Evolutionary conservation across 2,329 filamentous ascomycete genomes (phyloP), one percentile per base, ranked within the genome.

Genomic region (Cercospora brassicicola): DNA sequence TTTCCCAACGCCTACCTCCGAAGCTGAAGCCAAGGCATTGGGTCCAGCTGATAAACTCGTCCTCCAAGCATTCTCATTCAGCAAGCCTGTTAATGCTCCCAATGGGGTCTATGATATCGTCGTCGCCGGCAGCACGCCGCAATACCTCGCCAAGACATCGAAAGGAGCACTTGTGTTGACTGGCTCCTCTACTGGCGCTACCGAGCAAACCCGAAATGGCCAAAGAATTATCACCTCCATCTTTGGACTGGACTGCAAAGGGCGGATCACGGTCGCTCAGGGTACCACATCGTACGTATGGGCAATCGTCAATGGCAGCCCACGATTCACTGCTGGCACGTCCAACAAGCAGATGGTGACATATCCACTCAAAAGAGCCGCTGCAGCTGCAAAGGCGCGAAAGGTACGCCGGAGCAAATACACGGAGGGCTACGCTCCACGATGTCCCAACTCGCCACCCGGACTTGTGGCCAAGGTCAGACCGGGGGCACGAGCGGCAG

Each of bases 61-160:
- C 11, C 26, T 67, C 2, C 53, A 60, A 10, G 31, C 55, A 3
- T 69, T 61, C 64, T 61, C 28, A 9, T 67, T 69, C 39, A 23
- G 60, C 31, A 66, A 64, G 31, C 33, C 64, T 2, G 48, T 20
- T 8, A 53, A 53, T 53, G 48, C 48, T 7, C 33, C 60, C n/a
- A 13, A 28, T 28, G 53, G 60, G 4, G 13, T 59, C 11, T 69
- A 67, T 39, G 67, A 69, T n/a, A 59, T 69, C 23, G 59, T 69
- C 9, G 5, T 64, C 9, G 64, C 23, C 3, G 64, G 51, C 15
- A 48, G 15, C 28, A 57, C 59, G 20, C 59, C 59, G 4, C 53
- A 56, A 15, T 67, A 69, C 23, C 33, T 69, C 10, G 67, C 64
- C 8, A 64, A 56, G 23, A 39, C 42, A n/a, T 42, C 36, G 11